These are phyloP conservation scores for Pythium vanterpoolii DNA, from an alignment of 352 stramenopile species.

Conservation along the genomic window DNA sequence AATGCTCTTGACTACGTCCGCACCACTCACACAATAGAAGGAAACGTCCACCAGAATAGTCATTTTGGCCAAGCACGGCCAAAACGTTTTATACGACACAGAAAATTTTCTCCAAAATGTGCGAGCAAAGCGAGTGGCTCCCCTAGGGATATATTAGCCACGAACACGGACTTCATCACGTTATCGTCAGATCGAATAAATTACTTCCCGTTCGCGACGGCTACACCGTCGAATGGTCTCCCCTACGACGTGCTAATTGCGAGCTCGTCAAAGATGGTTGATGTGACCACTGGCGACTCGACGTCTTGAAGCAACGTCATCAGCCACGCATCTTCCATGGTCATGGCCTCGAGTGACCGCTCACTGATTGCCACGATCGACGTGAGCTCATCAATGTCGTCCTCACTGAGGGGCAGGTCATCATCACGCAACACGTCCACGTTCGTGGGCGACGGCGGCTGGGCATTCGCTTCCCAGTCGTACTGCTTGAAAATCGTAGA, in stretches of 20 bases:
- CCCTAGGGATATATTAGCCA: neutral
- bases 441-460: conserved; percentile 13
- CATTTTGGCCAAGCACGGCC: no score
- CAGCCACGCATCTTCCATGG: conserved; percentile 12
- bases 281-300: conserved; percentile 1
- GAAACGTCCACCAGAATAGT: no score
- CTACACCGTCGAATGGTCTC: neutral
- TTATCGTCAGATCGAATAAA: conserved; percentile 2
- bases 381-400: conserved; percentile 16
- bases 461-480: neutral
- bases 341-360: neutral
- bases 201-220: neutral
- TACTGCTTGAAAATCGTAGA: neutral
- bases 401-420: conserved; percentile 6
- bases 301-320: conserved; percentile 14
- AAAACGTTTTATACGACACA: no score
- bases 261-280: conserved; percentile 1
- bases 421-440: conserved; percentile 3
- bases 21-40: no score
- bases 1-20: no score
- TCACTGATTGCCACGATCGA: conserved; percentile 10
- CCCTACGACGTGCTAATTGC: conserved; percentile 4
- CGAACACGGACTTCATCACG: neutral
- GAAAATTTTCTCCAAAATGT: no score
- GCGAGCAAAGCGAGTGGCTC: no score